A percentile compares a stretch with the other conserved stretches of the same genome.
Conservation (phyloP, 2,329 filamentous ascomycete genomes). For the Pseudocercospora cruenta region DNA sequence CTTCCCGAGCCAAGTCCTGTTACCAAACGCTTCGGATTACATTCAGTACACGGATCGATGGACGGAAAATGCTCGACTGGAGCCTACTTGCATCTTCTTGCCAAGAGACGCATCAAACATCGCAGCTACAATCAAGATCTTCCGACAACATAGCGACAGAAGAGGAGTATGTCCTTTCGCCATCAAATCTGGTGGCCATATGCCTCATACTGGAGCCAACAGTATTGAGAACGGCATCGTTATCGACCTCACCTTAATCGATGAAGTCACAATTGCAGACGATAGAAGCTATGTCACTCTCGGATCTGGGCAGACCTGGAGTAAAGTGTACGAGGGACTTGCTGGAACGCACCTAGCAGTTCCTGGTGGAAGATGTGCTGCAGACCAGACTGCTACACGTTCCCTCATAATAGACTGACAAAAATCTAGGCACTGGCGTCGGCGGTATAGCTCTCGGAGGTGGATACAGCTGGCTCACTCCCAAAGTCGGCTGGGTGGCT, state of each 20-base stretch:
- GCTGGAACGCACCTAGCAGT: constrained; percentile 32
- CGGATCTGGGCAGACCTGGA: constrained; percentile 52
- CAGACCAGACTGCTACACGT: too few relatives aligned
- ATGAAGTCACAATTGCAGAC: constrained; percentile 21
- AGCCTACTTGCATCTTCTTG: constrained; percentile 18
- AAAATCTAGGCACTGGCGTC: constrained; percentile 39
- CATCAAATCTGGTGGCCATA: constrained; percentile 18
- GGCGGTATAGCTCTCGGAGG: constrained; percentile 51
- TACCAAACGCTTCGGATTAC: not conserved
- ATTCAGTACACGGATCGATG: not conserved
- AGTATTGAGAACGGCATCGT: constrained; percentile 30
- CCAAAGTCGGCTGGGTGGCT: constrained; percentile 52
- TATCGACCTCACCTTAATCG: constrained; percentile 30
- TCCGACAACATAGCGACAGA: not conserved
- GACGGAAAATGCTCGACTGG: constrained; percentile 12
- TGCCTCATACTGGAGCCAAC: constrained; percentile 18
- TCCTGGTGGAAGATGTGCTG: constrained; percentile 17
- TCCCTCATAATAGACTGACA: too few relatives aligned
- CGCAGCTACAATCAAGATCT: constrained; percentile 2
- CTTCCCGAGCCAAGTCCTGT: not conserved
- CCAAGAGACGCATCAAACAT: constrained; percentile 12
- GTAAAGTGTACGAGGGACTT: constrained; percentile 45
- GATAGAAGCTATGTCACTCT: constrained; percentile 37
- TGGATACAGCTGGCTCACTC: constrained; percentile 54
- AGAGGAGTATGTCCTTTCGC: constrained; percentile 14